A percentile compares a stretch with the other conserved stretches of the same genome.
Conservation (phyloP, 2,329 filamentous ascomycete genomes). For the Ciborinia camelliae region DNA sequence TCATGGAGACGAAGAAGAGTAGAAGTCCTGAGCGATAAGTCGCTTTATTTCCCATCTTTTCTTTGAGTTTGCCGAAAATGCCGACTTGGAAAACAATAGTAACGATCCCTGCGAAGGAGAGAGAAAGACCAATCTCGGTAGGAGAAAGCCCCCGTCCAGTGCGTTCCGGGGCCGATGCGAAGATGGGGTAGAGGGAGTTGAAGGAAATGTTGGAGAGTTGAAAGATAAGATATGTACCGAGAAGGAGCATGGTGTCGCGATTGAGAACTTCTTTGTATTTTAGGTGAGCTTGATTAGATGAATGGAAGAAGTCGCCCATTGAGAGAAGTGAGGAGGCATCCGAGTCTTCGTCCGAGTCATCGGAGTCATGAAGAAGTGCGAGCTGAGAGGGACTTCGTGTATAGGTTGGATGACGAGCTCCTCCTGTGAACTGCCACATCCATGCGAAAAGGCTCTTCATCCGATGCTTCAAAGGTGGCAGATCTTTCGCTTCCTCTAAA, state of each 20-base stretch:
- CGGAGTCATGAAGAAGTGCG: constrained; percentile 37
- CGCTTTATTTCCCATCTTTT: constrained; percentile 77
- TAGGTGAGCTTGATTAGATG: constrained; percentile 46
- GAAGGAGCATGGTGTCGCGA: constrained; percentile 74
- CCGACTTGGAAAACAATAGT: constrained; percentile 90
- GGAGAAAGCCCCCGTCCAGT: constrained; percentile 74
- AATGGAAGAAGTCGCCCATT: constrained; percentile 39
- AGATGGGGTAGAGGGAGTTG: constrained; percentile 93
- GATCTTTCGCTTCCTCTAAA: constrained; percentile 60
- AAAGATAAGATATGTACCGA: constrained; percentile 87
- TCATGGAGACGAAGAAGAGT: constrained; percentile 77
- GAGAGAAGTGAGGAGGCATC: constrained; percentile 34
- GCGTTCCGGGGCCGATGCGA: constrained; percentile 71
- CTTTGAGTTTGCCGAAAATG: constrained; percentile 74
- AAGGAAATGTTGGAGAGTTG: constrained; percentile 92
- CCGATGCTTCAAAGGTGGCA: constrained; percentile 57
- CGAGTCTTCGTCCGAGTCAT: constrained; percentile 44
- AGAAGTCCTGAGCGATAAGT: constrained; percentile 78
- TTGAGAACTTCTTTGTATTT: constrained; percentile 63
- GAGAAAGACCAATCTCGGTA: constrained; percentile 76
- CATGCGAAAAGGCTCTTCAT: constrained; percentile 60
- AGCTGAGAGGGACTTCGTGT: constrained; percentile 42
- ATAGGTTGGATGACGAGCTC: constrained; percentile 56
- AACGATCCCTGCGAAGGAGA: constrained; percentile 78
- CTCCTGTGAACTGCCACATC: constrained; percentile 66